phyloP scores from a whole-genome alignment of 2,329 filamentous ascomycete genomes.

The Chaetothyriales sp. region DNA sequence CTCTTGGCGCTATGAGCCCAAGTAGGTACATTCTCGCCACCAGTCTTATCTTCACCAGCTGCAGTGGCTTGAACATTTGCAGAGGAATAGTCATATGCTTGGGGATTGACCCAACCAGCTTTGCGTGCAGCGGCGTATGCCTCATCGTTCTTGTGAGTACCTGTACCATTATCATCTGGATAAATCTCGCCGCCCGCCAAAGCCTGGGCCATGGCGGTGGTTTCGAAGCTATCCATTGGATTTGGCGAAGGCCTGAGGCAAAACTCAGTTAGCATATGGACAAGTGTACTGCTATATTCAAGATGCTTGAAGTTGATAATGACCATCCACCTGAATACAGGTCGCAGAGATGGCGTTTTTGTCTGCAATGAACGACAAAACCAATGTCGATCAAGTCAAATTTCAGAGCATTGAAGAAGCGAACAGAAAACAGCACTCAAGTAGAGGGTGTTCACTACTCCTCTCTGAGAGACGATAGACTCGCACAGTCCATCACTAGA shows the following conservation, averaged over 20 bases:
- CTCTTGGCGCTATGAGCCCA: conserved; percentile 47
- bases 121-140: conserved; percentile 3
- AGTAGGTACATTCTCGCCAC: conserved; percentile 4
- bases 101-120: conserved; percentile 10
- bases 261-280: neutral
- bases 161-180: neutral
- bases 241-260: neutral
- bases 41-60: conserved; percentile 2
- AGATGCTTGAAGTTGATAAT: neutral
- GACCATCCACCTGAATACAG: too few relatives aligned
- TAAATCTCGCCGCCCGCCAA: conserved; percentile 3
- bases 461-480: too few relatives aligned
- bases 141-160: conserved; percentile 4
- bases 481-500: too few relatives aligned
- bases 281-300: neutral
- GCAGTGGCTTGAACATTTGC: neutral
- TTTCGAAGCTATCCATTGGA: conserved; percentile 4
- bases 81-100: conserved; percentile 8
- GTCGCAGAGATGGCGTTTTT: too few relatives aligned
- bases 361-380: too few relatives aligned
- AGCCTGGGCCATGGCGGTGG: conserved; percentile 4
- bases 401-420: too few relatives aligned
- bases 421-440: too few relatives aligned
- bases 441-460: too few relatives aligned
- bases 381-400: too few relatives aligned